phyloP scores from a whole-genome alignment of 805 yeast genomes.

The Scheffersomyces ergatensis region DNA sequence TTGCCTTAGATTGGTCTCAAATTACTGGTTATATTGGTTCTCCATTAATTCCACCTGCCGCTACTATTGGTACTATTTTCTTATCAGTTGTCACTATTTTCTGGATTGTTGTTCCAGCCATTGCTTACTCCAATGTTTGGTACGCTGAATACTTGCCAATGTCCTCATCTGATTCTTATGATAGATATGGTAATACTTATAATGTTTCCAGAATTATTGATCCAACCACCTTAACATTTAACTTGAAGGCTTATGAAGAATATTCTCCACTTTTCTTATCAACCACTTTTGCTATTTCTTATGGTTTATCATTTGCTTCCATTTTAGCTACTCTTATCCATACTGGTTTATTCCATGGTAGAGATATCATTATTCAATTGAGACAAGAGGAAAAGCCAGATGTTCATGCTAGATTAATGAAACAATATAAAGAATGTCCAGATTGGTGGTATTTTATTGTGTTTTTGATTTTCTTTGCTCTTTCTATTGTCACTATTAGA shows the following conservation, averaged over 20 bases:
- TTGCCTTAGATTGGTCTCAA: conserved; percentile 70
- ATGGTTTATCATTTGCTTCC: conserved; percentile 59
- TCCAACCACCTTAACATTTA: conserved; percentile 35
- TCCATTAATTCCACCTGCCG: conserved; percentile 63
- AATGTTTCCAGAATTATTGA: conserved; percentile 49
- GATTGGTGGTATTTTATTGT: conserved; percentile 42
- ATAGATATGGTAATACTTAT: conserved; percentile 49
- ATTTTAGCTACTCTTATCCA: conserved; percentile 61
- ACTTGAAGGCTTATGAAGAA: conserved; percentile 44
- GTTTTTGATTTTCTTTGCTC: conserved; percentile 27
- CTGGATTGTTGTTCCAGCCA: conserved; percentile 50
- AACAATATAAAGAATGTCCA: conserved; percentile 35
- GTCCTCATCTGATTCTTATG: conserved; percentile 43
- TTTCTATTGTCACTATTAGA: conserved; percentile 36
- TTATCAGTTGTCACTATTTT: conserved; percentile 45
- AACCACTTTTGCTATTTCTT: conserved; percentile 56
- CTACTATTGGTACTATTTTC: conserved; percentile 46
- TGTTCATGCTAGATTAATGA: conserved; percentile 57
- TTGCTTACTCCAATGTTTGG: conserved; percentile 58
- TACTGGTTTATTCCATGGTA: conserved; percentile 55
- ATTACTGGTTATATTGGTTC: conserved; percentile 55
- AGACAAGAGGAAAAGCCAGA: conserved; percentile 13
- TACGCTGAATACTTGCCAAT: conserved; percentile 60
- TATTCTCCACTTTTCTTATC: conserved; percentile 68
- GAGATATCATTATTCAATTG: conserved; percentile 40